Evolutionary conservation across 805 yeast species (phyloP), one percentile per base, ranked within the genome.

Genomic region (Ogataea wickerhamii): DNA sequence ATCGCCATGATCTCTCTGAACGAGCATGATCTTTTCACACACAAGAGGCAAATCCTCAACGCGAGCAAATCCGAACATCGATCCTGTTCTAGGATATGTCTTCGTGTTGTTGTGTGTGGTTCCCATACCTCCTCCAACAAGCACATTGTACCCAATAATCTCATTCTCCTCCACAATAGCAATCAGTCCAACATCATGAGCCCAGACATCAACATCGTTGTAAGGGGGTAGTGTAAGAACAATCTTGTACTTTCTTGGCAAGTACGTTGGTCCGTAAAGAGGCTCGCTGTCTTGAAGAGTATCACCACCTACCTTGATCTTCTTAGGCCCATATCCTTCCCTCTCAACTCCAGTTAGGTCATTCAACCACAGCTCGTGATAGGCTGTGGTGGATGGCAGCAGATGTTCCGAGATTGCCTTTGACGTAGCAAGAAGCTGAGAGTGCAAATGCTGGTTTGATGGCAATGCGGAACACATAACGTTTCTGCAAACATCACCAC

Each of bases 71-170:
- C 98, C 98, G 49, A 91, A 74, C 64, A 78, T 67, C 14, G 95
- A 82, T 46, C 96, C 98, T 5, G 95, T 78, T 67, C 98, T 78
- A 54, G 98, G 98, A 60, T 91, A 91, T 0, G 98, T 91, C 73
- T 91, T 91, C 58, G 82, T 83, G 70, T 91, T 91, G 74, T 89
- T 91, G 63, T 91, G 98, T 11, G 98, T 91, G 28, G 95, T 78
- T 55, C 98, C 98, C 98, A 91, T 91, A 73, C 98, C 98, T 69
- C 98, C 98, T 64, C 98, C 98, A 48, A 82, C 95, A 44, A 84
- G 74, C 37, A 91, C 78, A 56, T 91, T 91, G 73, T 78, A 91
- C 40, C 98, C 98, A 43, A 72, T 59, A 31, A 83, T 76, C 14
- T 76, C 71, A 54, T 80, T 73, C 51, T 76, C 77, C 47, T 77